Conservation (phyloP, 225 moss, liverwort and hornwort species). For the Lunularia cruciata region DNA sequence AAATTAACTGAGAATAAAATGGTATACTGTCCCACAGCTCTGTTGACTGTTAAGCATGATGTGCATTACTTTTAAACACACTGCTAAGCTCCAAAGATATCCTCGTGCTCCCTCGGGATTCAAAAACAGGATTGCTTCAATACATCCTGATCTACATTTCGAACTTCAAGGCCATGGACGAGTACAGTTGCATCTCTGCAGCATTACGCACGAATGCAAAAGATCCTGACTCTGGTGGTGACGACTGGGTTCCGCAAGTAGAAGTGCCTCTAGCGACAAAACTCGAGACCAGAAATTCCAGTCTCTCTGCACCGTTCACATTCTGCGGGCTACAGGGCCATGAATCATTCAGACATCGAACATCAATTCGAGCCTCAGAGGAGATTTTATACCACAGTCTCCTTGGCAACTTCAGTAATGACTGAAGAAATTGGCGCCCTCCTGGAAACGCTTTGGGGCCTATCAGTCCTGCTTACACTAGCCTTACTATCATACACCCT, state of each 20-base stretch:
- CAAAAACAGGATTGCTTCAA: no score
- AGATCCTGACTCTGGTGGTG: no score
- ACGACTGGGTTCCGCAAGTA: no score
- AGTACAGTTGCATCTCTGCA: no score
- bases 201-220: not conserved
- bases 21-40: no score
- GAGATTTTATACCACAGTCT: conserved; percentile 26
- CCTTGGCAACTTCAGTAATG: conserved; percentile 35
- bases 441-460: not conserved
- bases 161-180: no score
- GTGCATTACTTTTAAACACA: no score
- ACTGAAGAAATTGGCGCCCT: conserved; percentile 28
- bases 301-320: not conserved
- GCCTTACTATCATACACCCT: not conserved
- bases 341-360: not conserved
- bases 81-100: no score
- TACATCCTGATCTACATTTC: no score
- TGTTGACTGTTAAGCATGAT: no score
- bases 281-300: not conserved
- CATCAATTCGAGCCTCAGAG: not conserved
- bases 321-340: not conserved
- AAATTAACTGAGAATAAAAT: no score
- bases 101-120: no score
- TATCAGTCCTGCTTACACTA: not conserved
- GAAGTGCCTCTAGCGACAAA: not conserved